phyloP scores from a whole-genome alignment of 768 basidiomycete genomes.

The Auricularia cornea region DNA sequence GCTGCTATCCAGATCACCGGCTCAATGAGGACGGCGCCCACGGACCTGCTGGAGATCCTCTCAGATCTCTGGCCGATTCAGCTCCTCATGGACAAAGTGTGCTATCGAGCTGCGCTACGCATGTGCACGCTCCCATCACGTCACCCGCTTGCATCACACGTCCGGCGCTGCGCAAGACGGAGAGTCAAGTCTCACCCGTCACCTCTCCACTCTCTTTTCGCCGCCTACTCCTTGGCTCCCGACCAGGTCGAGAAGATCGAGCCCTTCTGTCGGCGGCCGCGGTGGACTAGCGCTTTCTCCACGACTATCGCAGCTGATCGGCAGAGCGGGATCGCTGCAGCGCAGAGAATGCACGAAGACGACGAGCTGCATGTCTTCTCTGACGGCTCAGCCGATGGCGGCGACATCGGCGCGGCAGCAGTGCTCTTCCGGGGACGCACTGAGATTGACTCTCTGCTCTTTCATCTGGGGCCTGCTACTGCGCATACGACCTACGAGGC shows the following conservation, averaged over 20 bases:
- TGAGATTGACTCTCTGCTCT: neutral
- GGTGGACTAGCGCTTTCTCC: neutral
- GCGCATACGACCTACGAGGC: slow-evolving; percentile 3
- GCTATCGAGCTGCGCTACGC: slow-evolving; percentile 1
- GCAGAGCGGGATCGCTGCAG: neutral
- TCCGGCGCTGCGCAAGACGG: neutral
- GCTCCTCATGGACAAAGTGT: neutral
- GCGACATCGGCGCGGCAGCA: slow-evolving; percentile 9
- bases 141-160: neutral
- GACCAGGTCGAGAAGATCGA: slow-evolving; percentile 12
- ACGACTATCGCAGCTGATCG: neutral
- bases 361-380: slow-evolving; percentile 2
- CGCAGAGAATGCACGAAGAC: too few species aligned
- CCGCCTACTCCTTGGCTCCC: slow-evolving; percentile 2
- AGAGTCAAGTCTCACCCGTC: slow-evolving; percentile 6
- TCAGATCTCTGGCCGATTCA: slow-evolving; percentile 8
- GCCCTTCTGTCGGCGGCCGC: neutral
- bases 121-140: slow-evolving; percentile 2
- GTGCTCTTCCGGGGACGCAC: slow-evolving; percentile 1
- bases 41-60: slow-evolving; percentile 10
- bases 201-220: slow-evolving; percentile 18
- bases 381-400: slow-evolving; percentile 4
- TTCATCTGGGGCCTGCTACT: slow-evolving; percentile 1
- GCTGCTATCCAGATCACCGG: slow-evolving; percentile 15
- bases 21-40: slow-evolving; percentile 7